These are phyloP conservation scores for Vigna trinervia DNA, from an alignment of 306 rosid genomes.

Conservation along the genomic window DNA sequence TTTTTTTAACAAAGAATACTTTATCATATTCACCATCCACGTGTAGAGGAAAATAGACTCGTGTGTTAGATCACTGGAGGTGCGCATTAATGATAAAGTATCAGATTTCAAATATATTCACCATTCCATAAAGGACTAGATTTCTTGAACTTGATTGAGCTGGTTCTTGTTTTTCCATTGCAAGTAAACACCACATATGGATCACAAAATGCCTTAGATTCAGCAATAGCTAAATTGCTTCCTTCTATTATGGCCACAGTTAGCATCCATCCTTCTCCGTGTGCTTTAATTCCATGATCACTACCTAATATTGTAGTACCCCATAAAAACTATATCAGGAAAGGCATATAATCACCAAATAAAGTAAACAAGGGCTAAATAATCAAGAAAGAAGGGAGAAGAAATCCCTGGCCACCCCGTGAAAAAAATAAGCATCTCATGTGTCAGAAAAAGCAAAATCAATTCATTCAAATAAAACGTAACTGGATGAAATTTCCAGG, in stretches of 20 bases:
- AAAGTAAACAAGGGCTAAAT: slow-evolving; percentile 5
- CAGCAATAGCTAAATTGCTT: slow-evolving; percentile 72
- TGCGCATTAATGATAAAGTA: slow-evolving; percentile 18
- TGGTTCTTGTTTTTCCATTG: slow-evolving; percentile 88
- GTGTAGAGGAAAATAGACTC: slow-evolving; percentile 21
- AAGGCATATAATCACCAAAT: slow-evolving; percentile 33
- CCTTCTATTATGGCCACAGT: slow-evolving; percentile 97
- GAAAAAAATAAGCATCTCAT: slow-evolving; percentile 1
- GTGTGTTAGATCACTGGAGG: slow-evolving; percentile 33
- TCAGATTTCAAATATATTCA: slow-evolving; percentile 46
- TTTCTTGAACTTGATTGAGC: slow-evolving; percentile 92
- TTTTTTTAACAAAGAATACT: slow-evolving; percentile 32
- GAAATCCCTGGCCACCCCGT: neutral
- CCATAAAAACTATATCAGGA: slow-evolving; percentile 32
- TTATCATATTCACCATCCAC: slow-evolving; percentile 25
- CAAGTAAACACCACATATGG: slow-evolving; percentile 91
- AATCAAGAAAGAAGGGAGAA: slow-evolving; percentile 22
- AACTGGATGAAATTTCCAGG: slow-evolving; percentile 18
- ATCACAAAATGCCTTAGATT: slow-evolving; percentile 72
- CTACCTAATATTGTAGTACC: slow-evolving; percentile 61
- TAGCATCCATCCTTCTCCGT: slow-evolving; percentile 96
- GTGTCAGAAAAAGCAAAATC: slow-evolving; percentile 24
- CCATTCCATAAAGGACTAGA: slow-evolving; percentile 94
- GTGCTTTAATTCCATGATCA: slow-evolving; percentile 95
- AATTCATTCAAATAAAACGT: slow-evolving; percentile 21